These are phyloP conservation scores for Tritrichomonas musculus DNA, from an alignment of 208 protist species.

Conservation along the genomic window DNA sequence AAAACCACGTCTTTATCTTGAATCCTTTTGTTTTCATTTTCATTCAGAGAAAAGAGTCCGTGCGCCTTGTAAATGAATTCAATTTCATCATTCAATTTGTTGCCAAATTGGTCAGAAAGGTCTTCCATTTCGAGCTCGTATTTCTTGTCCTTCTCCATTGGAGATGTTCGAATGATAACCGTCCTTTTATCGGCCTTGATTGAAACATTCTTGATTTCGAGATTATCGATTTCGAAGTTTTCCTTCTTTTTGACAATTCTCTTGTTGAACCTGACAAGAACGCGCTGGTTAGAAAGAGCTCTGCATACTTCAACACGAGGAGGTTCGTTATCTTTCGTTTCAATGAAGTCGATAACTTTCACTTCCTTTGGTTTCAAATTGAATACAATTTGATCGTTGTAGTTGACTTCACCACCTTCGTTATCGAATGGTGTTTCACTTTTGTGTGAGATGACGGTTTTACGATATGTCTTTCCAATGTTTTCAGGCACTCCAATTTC, in stretches of 20 bases:
- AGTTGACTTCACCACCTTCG: background rate
- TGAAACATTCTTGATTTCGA: background rate
- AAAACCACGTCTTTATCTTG: background rate
- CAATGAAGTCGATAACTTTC: background rate
- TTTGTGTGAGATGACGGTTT: background rate
- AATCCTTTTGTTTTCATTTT: background rate
- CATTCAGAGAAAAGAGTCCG: background rate
- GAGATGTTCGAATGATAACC: background rate
- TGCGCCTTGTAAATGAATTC: background rate
- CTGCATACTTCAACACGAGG: background rate
- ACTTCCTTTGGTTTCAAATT: background rate
- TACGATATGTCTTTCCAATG: background rate
- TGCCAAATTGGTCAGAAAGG: background rate
- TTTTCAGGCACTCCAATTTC: background rate
- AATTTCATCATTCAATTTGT: background rate
- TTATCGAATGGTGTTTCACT: background rate
- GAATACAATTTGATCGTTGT: background rate
- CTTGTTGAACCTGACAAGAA: background rate
- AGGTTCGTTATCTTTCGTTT: background rate
- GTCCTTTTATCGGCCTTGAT: background rate
- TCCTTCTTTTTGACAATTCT: background rate
- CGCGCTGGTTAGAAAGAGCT: background rate
- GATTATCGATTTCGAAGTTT: background rate
- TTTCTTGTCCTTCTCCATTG: background rate
- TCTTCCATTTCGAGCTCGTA: background rate